Percentiles rank a stretch among this genome's conserved stretches.
phyloP scores from a whole-genome alignment of 2,329 filamentous ascomycete genomes.

The Neopestalotiopsis rosae region DNA sequence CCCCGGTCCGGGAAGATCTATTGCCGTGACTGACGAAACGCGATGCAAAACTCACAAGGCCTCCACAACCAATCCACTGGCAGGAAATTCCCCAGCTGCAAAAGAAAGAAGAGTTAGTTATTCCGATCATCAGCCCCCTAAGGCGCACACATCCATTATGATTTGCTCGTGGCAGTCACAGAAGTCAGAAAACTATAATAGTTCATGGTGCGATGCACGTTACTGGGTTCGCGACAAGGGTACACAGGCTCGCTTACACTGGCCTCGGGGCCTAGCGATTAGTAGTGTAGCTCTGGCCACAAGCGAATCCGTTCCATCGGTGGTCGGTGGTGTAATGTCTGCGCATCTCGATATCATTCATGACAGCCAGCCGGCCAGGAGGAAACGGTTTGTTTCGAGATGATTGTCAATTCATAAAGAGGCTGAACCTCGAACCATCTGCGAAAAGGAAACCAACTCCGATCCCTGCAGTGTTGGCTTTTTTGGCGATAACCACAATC shows the following conservation, averaged over 20 bases:
- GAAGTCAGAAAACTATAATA: neutral
- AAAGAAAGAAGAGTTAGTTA: neutral
- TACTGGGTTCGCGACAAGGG: neutral
- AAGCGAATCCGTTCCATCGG: neutral
- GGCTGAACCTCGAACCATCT: neutral
- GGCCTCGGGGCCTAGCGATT: neutral
- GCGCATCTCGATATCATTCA: neutral
- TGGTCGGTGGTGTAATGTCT: neutral
- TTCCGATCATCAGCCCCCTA: neutral
- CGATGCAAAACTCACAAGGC: conserved; percentile 13
- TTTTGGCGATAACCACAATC: neutral
- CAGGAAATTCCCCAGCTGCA: no score
- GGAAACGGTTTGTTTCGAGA: neutral
- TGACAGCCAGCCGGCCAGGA: neutral
- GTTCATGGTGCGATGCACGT: neutral
- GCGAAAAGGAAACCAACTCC: neutral
- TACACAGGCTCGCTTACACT: neutral
- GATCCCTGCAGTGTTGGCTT: neutral
- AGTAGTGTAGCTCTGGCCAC: neutral
- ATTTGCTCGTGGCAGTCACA: neutral
- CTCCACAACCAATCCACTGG: neutral
- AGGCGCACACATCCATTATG: neutral
- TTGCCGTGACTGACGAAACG: conserved; percentile 18
- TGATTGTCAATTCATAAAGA: neutral
- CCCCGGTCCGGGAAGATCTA: conserved; percentile 15